A percentile compares a stretch with the other conserved stretches of the same genome.
These are phyloP conservation scores for Cercospora sp. DNA, from an alignment of 2,329 filamentous ascomycete species.

Conservation along the genomic window DNA sequence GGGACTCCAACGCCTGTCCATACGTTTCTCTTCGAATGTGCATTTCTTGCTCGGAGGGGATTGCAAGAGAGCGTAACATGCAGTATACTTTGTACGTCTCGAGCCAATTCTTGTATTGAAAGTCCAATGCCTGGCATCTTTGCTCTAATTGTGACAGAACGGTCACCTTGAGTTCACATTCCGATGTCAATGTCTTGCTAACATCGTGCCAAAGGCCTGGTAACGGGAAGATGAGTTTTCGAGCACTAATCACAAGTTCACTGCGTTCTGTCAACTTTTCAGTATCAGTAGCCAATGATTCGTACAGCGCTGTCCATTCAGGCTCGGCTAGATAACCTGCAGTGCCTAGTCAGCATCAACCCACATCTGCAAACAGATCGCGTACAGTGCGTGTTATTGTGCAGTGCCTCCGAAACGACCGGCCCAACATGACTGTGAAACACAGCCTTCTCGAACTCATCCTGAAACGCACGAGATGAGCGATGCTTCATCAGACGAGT, in stretches of 20 bases:
- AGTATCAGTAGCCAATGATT: conserved; percentile 22
- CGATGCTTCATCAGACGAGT: conserved; percentile 38
- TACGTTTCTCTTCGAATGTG: conserved; percentile 29
- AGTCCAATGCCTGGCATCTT: conserved; percentile 22
- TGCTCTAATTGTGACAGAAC: conserved; percentile 14
- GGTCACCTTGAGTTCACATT: conserved; percentile 18
- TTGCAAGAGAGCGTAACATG: conserved; percentile 24
- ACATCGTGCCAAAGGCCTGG: conserved; percentile 30
- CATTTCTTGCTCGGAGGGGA: conserved; percentile 24
- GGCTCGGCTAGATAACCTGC: conserved; percentile 35
- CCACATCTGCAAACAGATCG: background rate
- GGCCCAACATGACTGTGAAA: conserved; percentile 41
- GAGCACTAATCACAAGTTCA: conserved; percentile 26
- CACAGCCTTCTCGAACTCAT: conserved; percentile 42
- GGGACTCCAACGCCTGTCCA: conserved; percentile 29
- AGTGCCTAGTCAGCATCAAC: background rate
- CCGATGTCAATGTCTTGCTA: conserved; percentile 18
- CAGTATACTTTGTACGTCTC: conserved; percentile 33
- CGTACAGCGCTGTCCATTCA: conserved; percentile 34
- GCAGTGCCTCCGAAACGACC: conserved; percentile 32
- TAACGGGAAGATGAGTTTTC: conserved; percentile 28
- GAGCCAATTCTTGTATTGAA: conserved; percentile 23
- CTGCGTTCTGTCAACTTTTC: conserved; percentile 30
- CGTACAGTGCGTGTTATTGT: conserved; percentile 25
- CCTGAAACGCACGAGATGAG: conserved; percentile 35